Conservation (phyloP, 192 early-diverging fungal species). For the Coemansia sp. region DNA sequence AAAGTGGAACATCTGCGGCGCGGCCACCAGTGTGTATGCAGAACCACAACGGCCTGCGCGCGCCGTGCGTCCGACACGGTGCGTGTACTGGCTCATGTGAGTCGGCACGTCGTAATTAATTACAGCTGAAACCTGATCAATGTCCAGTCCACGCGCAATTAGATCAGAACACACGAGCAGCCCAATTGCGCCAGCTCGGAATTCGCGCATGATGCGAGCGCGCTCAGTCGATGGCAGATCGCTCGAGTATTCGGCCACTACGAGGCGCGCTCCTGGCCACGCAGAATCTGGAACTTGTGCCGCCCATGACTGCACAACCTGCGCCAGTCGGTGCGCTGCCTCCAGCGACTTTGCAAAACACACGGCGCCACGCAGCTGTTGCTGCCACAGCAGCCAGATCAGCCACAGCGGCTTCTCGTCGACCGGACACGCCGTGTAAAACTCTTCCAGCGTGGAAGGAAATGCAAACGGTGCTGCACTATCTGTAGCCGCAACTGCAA, state of each 20-base stretch:
- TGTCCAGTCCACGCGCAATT: slow-evolving; percentile 86
- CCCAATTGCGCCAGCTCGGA: slow-evolving; percentile 66
- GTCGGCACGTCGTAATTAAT: slow-evolving; percentile 86
- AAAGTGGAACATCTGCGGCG: slow-evolving; percentile 68
- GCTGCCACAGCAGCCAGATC: slow-evolving; percentile 73
- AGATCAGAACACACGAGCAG: slow-evolving; percentile 84
- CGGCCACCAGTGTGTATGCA: slow-evolving; percentile 73
- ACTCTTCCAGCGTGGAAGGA: slow-evolving; percentile 67
- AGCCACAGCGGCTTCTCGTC: slow-evolving; percentile 83
- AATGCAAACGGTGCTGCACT: slow-evolving; percentile 31
- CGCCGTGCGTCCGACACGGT: slow-evolving; percentile 89
- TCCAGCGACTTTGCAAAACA: slow-evolving; percentile 93
- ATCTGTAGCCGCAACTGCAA: slow-evolving; percentile 57
- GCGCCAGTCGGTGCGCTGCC: slow-evolving; percentile 77
- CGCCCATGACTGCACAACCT: slow-evolving; percentile 66
- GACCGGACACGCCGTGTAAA: slow-evolving; percentile 63
- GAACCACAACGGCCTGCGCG: slow-evolving; percentile 82
- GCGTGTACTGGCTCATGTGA: slow-evolving; percentile 85
- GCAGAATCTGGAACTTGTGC: slow-evolving; percentile 22
- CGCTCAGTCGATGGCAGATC: slow-evolving; percentile 66
- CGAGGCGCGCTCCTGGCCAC: slow-evolving; percentile 21
- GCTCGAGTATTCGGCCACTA: slow-evolving; percentile 73
- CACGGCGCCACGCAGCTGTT: slow-evolving; percentile 60
- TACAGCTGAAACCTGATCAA: slow-evolving; percentile 74
- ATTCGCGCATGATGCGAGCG: slow-evolving; percentile 60